These are phyloP conservation scores for Claviceps humidiphila DNA, from an alignment of 2,329 filamentous ascomycete species.

Conservation along the genomic window DNA sequence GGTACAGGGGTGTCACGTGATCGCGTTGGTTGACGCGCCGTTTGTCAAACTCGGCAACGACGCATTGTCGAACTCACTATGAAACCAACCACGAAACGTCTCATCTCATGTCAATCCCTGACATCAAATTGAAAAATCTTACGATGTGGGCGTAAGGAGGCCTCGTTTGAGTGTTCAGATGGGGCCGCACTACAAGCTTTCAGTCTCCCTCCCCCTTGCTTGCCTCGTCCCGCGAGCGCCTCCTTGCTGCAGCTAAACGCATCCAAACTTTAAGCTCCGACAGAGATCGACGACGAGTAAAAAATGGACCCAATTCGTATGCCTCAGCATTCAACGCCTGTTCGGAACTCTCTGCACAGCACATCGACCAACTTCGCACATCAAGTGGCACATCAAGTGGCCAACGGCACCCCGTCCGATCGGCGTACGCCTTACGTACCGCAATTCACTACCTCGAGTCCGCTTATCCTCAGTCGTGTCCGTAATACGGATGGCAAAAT, in stretches of 20 bases:
- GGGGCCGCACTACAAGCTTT: neutral
- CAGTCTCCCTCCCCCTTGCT: neutral
- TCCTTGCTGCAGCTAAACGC: neutral
- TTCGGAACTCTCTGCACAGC: neutral
- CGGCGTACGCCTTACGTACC: conserved; percentile 2
- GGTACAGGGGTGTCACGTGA: too few species aligned
- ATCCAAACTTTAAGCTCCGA: neutral
- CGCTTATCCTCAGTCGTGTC: conserved; percentile 5
- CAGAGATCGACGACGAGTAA: neutral
- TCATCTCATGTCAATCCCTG: neutral
- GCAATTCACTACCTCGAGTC: conserved; percentile 3
- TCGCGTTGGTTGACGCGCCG: neutral
- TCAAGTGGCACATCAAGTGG: neutral
- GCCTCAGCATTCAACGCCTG: neutral
- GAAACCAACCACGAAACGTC: neutral
- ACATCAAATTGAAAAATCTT: neutral
- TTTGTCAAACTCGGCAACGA: neutral
- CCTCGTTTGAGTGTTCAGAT: neutral
- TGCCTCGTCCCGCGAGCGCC: neutral
- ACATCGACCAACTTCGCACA: neutral
- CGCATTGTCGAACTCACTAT: neutral
- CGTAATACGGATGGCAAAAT: neutral
- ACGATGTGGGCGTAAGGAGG: neutral
- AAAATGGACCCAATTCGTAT: neutral
- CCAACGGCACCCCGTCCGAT: neutral